phyloP scores from a whole-genome alignment of 2,329 filamentous ascomycete genomes.

The Monosporascus sp. region DNA sequence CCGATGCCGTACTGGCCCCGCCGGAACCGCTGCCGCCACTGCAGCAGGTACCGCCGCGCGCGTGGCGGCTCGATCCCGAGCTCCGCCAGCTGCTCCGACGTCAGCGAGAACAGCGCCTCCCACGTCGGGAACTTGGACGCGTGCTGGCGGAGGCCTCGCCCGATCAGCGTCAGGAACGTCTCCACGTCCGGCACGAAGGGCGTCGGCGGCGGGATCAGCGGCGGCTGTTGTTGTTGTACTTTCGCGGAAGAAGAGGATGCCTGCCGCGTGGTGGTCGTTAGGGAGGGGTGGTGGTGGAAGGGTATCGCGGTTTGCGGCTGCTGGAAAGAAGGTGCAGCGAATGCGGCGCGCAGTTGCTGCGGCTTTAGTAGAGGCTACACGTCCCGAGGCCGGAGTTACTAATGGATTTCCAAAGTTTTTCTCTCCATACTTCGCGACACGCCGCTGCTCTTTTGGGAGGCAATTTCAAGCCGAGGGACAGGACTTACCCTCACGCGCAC shows the following conservation, averaged over 20 bases:
- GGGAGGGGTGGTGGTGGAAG: neutral
- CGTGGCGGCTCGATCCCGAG: slow-evolving; percentile 84
- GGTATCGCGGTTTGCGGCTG: neutral
- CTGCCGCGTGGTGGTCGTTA: neutral
- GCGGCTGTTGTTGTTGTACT: slow-evolving; percentile 5
- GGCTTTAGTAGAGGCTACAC: slow-evolving; percentile 23
- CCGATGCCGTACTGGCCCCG: slow-evolving; percentile 73
- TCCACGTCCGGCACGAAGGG: slow-evolving; percentile 79
- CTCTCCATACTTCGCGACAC: neutral
- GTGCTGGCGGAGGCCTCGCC: slow-evolving; percentile 77
- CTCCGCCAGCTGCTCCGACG: slow-evolving; percentile 71
- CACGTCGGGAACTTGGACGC: slow-evolving; percentile 83
- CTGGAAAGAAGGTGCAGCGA: slow-evolving; percentile 7
- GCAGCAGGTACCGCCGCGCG: slow-evolving; percentile 74
- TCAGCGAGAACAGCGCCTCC: slow-evolving; percentile 82
- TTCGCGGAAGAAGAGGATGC: neutral
- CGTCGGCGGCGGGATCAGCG: slow-evolving; percentile 60
- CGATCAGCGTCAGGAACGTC: slow-evolving; percentile 88
- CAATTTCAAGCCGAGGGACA: neutral
- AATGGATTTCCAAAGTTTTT: neutral
- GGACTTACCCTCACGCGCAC: neutral
- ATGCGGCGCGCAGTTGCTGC: slow-evolving; percentile 20
- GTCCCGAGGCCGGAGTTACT: neutral
- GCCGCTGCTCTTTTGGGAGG: neutral
- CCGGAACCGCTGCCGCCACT: slow-evolving; percentile 82